A percentile compares a stretch with the other conserved stretches of the same genome.
phyloP scores from a whole-genome alignment of 441 rosid genomes.

The Populus hybrid region DNA sequence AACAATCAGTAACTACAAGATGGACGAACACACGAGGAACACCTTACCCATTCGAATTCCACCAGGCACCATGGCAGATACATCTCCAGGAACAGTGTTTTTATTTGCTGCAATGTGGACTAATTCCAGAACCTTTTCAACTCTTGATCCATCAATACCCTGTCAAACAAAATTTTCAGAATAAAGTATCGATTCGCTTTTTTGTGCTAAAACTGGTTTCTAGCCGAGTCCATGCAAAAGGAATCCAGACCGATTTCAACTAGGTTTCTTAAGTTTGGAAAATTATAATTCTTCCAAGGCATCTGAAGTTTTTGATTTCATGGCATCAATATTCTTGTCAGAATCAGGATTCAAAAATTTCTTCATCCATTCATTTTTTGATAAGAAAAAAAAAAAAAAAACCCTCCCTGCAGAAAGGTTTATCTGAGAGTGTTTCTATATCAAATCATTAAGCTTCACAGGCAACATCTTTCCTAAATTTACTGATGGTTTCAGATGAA shows the following conservation, averaged over 20 bases:
- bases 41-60: constrained; percentile 94
- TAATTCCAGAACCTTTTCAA: constrained; percentile 81
- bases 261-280: neutral
- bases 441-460: neutral
- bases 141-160: constrained; percentile 98
- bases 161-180: constrained; percentile 27
- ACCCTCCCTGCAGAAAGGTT: neutral
- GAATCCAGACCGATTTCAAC: constrained; percentile 1
- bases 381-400: neutral
- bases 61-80: constrained; percentile 99
- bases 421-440: neutral
- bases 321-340: neutral
- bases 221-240: neutral
- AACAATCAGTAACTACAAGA: constrained; percentile 3
- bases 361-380: neutral
- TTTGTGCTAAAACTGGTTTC: neutral
- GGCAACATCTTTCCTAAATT: neutral
- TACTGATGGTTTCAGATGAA: neutral
- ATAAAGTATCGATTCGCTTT: neutral
- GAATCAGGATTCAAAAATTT: neutral
- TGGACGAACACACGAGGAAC: constrained; percentile 11
- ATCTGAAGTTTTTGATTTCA: neutral
- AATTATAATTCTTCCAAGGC: neutral
- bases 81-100: constrained; percentile 97
- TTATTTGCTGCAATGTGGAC: constrained; percentile 97